These are phyloP conservation scores for Colletotrichum tofieldiae DNA, from an alignment of 2,329 filamentous ascomycete species.

Conservation along the genomic window DNA sequence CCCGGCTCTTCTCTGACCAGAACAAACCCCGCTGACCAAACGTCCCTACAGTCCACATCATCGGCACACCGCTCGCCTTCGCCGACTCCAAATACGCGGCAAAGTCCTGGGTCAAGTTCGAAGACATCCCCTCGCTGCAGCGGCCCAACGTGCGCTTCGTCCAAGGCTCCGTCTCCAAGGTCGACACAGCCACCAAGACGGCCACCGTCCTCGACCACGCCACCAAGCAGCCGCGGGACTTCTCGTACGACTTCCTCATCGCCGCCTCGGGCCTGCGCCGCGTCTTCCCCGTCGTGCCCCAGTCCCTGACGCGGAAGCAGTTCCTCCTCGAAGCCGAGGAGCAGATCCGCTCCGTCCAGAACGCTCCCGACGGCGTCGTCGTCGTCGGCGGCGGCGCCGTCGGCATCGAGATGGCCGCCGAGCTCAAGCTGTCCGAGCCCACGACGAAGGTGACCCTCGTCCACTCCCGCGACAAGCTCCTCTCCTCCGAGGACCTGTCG, in stretches of 20 bases:
- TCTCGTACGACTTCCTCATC: conserved; percentile 82
- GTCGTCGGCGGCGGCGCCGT: conserved; percentile 86
- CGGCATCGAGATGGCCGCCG: conserved; percentile 86
- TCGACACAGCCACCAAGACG: conserved; percentile 73
- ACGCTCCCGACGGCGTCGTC: conserved; percentile 72
- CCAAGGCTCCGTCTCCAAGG: conserved; percentile 74
- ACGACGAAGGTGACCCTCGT: conserved; percentile 78
- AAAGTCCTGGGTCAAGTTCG: conserved; percentile 80
- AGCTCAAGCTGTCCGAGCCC: conserved; percentile 80
- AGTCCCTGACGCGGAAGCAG: conserved; percentile 72
- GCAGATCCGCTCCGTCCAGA: conserved; percentile 70
- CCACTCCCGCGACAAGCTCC: conserved; percentile 79
- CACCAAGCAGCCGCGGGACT: conserved; percentile 58
- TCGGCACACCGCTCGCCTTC: conserved; percentile 82
- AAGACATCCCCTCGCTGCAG: conserved; percentile 77
- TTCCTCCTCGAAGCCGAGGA: conserved; percentile 75
- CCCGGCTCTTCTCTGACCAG: conserved; percentile 14
- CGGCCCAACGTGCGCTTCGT: conserved; percentile 74
- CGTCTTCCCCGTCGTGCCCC: conserved; percentile 81
- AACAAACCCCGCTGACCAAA: conserved; percentile 14
- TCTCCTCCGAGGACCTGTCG: conserved; percentile 82
- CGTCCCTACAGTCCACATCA: conserved; percentile 74
- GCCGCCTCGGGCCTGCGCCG: conserved; percentile 79
- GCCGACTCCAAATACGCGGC: conserved; percentile 74
- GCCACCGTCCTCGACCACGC: conserved; percentile 69